Evolutionary conservation across 257 asterid genomes (phyloP).

Genomic region (Rubia yunnanensis): DNA sequence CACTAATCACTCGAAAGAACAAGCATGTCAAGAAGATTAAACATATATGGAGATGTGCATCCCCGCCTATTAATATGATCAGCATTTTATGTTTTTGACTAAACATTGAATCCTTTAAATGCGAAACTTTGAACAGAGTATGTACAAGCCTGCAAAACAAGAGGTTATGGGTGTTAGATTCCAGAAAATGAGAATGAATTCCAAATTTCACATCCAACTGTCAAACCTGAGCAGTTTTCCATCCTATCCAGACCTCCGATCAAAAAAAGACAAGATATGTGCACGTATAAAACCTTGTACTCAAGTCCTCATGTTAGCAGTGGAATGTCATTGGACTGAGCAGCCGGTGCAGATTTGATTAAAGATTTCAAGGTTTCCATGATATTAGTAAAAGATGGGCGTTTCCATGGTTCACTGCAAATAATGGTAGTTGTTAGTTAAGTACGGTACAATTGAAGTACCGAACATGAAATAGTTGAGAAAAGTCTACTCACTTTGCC

Average conservation of each 20-base stretch:
- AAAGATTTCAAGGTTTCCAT: constrained; percentile 74
- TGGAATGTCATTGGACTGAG: constrained; percentile 44
- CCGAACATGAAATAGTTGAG: background rate
- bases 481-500: constrained; percentile 55
- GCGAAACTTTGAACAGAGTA: constrained; percentile 7
- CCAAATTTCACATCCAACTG: background rate
- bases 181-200: background rate
- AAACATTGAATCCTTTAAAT: background rate
- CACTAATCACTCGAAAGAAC: constrained; percentile 2
- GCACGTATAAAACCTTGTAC: constrained; percentile 3
- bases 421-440: constrained; percentile 1
- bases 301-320: constrained; percentile 26
- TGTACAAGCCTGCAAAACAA: constrained; percentile 18
- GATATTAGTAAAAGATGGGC: constrained; percentile 75
- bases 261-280: background rate
- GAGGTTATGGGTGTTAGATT: background rate
- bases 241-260: constrained; percentile 3
- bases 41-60: background rate
- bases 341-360: constrained; percentile 38
- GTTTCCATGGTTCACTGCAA: constrained; percentile 89
- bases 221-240: constrained; percentile 1
- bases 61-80: background rate
- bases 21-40: background rate
- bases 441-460: background rate
- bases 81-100: background rate